Evolutionary conservation across 2,329 filamentous ascomycete species (phyloP).

Genomic region (Leptographium lundbergii): DNA sequence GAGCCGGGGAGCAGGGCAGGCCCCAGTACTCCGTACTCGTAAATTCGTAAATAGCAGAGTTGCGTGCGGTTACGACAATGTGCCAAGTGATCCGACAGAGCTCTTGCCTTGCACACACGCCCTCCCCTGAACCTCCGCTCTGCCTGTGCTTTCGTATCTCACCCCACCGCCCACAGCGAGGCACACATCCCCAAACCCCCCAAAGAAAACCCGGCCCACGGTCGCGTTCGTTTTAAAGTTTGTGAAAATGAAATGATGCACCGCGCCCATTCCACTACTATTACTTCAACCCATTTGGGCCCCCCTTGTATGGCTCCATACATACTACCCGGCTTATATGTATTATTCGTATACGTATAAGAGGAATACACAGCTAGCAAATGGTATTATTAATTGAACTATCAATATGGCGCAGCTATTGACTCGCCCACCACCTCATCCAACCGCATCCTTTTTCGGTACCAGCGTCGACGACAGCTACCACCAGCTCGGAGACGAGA

Average conservation of each 20-base stretch:
- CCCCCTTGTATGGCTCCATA: slow-evolving; percentile 19
- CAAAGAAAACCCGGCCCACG: slow-evolving; percentile 19
- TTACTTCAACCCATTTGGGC: not conserved
- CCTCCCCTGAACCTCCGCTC: not conserved
- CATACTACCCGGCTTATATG: not conserved
- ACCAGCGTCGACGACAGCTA: slow-evolving; percentile 5
- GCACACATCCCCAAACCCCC: not conserved
- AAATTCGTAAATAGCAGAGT: not conserved
- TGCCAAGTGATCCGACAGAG: not conserved
- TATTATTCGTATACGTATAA: slow-evolving; percentile 8
- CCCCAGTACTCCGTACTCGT: too few relatives aligned
- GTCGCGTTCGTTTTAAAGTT: slow-evolving; percentile 14
- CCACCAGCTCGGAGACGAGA: not conserved
- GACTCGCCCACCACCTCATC: not conserved
- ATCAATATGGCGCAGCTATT: slow-evolving; percentile 23
- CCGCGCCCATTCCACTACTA: not conserved
- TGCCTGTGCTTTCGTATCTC: not conserved
- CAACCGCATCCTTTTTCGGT: not conserved
- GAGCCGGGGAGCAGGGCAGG: not conserved
- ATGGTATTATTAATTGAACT: slow-evolving; percentile 22
- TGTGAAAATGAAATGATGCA: not conserved
- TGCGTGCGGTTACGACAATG: not conserved
- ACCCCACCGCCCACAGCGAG: not conserved
- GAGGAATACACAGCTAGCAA: slow-evolving; percentile 8
- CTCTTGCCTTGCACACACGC: not conserved